These are phyloP conservation scores for Coemansia sp. DNA, from an alignment of 192 early-diverging fungal species.

Conservation along the genomic window DNA sequence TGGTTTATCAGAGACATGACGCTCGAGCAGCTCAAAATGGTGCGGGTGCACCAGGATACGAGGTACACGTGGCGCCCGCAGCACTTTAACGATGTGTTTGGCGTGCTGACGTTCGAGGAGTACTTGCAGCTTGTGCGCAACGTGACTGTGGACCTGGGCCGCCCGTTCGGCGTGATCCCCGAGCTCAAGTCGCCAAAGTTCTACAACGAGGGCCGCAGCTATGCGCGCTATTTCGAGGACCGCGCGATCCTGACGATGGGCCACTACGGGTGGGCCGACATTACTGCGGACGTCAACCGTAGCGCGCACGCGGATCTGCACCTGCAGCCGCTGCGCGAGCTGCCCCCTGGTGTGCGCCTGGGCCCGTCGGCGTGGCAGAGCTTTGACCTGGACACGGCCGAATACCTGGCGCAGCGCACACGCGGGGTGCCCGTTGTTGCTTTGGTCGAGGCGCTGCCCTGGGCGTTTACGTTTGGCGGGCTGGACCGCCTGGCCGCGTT, in stretches of 20 bases:
- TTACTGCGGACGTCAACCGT: constrained; percentile 16
- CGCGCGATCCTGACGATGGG: constrained; percentile 35
- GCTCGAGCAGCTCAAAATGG: constrained; percentile 24
- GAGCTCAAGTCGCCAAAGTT: constrained; percentile 52
- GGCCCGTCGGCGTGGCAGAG: constrained; percentile 45
- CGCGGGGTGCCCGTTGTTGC: constrained; percentile 26
- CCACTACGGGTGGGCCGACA: constrained; percentile 41
- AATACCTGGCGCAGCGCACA: constrained; percentile 25
- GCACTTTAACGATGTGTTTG: constrained; percentile 44
- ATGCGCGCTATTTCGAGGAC: constrained; percentile 48
- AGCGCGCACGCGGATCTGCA: constrained; percentile 18
- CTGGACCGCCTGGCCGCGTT: constrained; percentile 29
- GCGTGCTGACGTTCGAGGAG: constrained; percentile 47
- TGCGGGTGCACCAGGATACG: constrained; percentile 32
- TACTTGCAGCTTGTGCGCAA: constrained; percentile 44
- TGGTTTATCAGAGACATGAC: constrained; percentile 53
- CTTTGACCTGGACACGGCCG: constrained; percentile 49
- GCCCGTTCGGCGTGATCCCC: constrained; percentile 43
- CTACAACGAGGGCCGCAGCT: constrained; percentile 30
- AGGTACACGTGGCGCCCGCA: constrained; percentile 31
- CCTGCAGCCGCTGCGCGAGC: constrained; percentile 2
- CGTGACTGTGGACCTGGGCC: constrained; percentile 21
- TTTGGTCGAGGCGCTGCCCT: constrained; percentile 29
- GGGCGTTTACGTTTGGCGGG: constrained; percentile 38
- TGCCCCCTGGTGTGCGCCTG: constrained; percentile 1